Base-by-base conservation (phyloP, 768 basidiomycete genomes). In the Hericium coralloides region DNA sequence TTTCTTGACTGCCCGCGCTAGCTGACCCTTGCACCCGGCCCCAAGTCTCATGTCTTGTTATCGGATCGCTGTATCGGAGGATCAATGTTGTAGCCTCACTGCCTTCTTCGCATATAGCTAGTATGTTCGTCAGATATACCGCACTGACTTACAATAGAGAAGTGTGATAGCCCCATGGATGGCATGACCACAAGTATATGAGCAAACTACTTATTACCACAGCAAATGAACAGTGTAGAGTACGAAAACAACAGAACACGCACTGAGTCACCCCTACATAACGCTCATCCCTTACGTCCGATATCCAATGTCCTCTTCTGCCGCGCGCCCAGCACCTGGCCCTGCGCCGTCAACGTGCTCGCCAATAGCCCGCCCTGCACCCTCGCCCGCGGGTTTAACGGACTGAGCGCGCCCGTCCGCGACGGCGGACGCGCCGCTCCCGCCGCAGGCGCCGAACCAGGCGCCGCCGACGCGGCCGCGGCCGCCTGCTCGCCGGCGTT, bases 381-480 rank as follows among this genome's bases (percentile, higher is more conserved):
- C 23, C 61, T 53, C 22, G 61, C 59, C n/a, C 61, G 59, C 8
- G 61, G 61, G 41, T 63, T 63, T 9, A 63, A 41, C 2, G 61
- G 61, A 25, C 61, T 63, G 8, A 63, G 57, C 22, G 57, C 59
- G 15, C 61, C 55, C 6, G 61, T 53, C 20, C 53, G 53, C 17
- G n/a, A 15, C 23, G 53, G 53, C 53, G 53, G 53, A 4, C 22
- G 23, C 53, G 26, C 9, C 15, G 38, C 18, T 17, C 22, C 37
- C 18, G n/a, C 15, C n/a, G 18, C 22, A 2, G 39, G 12, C 12
- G 38, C 22, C 38, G 25, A 12, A 5, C 15, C 17, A n/a, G n/a
- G 15, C 51, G 12, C 17, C 17, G n/a, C 73, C 56, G 84, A 72
- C 17, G 86, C 78, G 9, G 36, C 15, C 14, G 53, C 37, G 18